A percentile compares a stretch with the other conserved stretches of the same genome.
Evolutionary conservation across 2,329 filamentous ascomycete genomes (phyloP).

Genomic region (Colletotrichum falcatum): DNA sequence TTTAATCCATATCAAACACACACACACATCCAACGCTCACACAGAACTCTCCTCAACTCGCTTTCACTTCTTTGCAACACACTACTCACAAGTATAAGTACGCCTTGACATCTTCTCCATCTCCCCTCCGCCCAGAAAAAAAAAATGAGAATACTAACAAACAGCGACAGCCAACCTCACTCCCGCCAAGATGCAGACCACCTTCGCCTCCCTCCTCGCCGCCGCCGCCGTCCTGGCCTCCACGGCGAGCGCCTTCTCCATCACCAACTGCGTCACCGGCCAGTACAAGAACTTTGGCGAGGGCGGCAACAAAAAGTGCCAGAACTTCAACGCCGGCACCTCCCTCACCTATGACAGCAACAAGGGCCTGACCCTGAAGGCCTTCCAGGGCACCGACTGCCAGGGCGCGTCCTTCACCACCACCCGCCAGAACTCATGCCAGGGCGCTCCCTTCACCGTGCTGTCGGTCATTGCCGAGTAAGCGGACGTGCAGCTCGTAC

Average conservation of each 20-base stretch:
- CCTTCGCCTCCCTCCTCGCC: neutral
- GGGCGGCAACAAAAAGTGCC: neutral
- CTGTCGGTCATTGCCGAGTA: neutral
- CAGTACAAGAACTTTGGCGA: neutral
- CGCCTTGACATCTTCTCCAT: neutral
- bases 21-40: neutral
- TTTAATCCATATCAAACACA: neutral
- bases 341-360: conserved; percentile 2
- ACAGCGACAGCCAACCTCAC: neutral
- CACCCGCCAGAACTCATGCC: neutral
- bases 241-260: neutral
- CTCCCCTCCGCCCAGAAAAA: accelerated
- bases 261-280: neutral
- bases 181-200: neutral
- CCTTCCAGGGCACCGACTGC: neutral
- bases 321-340: neutral
- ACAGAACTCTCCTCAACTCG: neutral
- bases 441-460: neutral
- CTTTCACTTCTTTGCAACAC: neutral
- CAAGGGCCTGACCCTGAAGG: neutral
- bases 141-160: neutral
- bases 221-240: neutral
- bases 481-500: neutral
- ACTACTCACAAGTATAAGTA: neutral
- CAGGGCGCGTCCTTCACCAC: neutral